Percentiles rank a stretch among this genome's conserved stretches.
Evolutionary conservation across 2,329 filamentous ascomycete species (phyloP).

Genomic region (Aspergillus fischeri): DNA sequence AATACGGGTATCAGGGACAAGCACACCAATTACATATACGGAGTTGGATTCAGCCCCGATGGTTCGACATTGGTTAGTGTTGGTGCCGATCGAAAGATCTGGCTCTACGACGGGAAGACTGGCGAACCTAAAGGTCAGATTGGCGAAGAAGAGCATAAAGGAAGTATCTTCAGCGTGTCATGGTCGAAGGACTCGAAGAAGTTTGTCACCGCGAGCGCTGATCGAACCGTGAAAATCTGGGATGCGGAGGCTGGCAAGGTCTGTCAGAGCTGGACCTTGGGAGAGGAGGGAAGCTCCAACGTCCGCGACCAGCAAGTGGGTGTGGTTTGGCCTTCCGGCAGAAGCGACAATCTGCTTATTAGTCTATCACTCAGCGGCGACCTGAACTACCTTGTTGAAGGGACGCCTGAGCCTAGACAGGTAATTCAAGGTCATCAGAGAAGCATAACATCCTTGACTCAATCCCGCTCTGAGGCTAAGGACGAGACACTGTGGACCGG

Average conservation of each 20-base stretch:
- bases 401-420: constrained; percentile 63
- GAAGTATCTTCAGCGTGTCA: constrained; percentile 86
- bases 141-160: constrained; percentile 70
- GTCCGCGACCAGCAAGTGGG: constrained; percentile 88
- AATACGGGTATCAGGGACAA: constrained; percentile 72
- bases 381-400: constrained; percentile 79
- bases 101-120: constrained; percentile 94
- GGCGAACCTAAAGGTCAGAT: constrained; percentile 76
- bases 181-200: constrained; percentile 84
- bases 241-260: constrained; percentile 75
- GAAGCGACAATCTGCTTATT: constrained; percentile 82
- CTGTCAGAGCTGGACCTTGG: constrained; percentile 79
- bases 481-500: constrained; percentile 74
- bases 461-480: constrained; percentile 46
- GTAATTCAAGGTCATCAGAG: constrained; percentile 87
- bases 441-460: constrained; percentile 73
- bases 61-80: constrained; percentile 78
- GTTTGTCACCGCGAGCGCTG: constrained; percentile 86
- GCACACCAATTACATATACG: constrained; percentile 87
- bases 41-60: constrained; percentile 84
- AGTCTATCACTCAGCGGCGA: constrained; percentile 85
- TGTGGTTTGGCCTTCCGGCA: constrained; percentile 79
- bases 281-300: constrained; percentile 66
- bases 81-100: constrained; percentile 87
- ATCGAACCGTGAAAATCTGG: constrained; percentile 94